Base-by-base conservation (phyloP, 1,139 yeast species). In the Casaregolazyma lundiana region DNA sequence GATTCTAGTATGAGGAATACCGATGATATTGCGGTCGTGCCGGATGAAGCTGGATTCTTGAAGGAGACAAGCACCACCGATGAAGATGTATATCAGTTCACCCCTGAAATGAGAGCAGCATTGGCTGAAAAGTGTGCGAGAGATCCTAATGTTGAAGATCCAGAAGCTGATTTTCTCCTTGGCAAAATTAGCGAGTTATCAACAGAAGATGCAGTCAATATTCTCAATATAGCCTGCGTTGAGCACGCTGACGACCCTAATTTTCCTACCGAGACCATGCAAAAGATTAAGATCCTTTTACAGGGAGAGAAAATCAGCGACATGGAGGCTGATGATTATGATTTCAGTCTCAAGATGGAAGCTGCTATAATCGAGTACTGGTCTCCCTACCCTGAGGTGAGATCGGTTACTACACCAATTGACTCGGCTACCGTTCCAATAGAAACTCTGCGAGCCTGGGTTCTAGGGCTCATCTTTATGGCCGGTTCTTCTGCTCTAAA, bases 401-500 rank as follows among this genome's bases (percentile, higher is more conserved):
- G 79, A 48, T 63, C 78, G 1, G 72, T 73, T 16, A 63, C 75
- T 30, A 70, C 69, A 37, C 76, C 78, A 16, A 64, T 63, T 43
- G 83, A 79, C 58, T 81, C 57, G 66, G 21, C 56, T 20, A 22
- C 43, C 7, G 41, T 46, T 22, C 75, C 77, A 2, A 68, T 71
- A 48, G 85, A 81, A 59, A 77, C 84, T 3, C 56, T 74, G 38
- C 68, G 82, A 61, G 75, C 77, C 2, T 81, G 80, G 56, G 50
- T 73, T 35, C 57, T 79, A 32, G 84, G 81, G 3, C 51, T 76
- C 6, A 52, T 80, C 40, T 80, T 84, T 82, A 67, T 76, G 22
- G 70, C 72, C 21, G 61, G 79, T 18, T 81, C 83, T n/a, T 65
- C 81, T 17, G 78, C 75, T 35, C 68, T 80, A 49, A 79, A 79